Percentiles rank a stretch among this genome's conserved stretches.
These are phyloP conservation scores for Pichia phayaonensis DNA, from an alignment of 805 yeast species.

Conservation along the genomic window DNA sequence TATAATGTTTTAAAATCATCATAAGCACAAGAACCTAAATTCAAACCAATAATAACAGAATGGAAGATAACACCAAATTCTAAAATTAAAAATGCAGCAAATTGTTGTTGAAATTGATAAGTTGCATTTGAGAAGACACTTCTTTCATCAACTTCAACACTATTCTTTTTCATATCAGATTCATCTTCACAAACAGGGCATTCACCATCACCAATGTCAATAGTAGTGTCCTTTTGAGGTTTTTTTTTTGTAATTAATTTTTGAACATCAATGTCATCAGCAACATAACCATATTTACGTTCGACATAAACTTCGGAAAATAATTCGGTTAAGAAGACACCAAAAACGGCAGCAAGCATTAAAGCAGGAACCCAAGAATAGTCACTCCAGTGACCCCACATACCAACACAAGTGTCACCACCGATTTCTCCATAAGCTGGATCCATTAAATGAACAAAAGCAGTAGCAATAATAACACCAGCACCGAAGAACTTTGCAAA, in stretches of 20 bases:
- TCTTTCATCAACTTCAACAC: slow-evolving; percentile 10
- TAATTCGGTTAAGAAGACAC: slow-evolving; percentile 39
- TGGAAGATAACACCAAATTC: slow-evolving; percentile 76
- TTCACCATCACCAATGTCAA: neutral
- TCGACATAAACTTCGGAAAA: slow-evolving; percentile 36
- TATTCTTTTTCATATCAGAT: neutral
- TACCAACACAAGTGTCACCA: slow-evolving; percentile 44
- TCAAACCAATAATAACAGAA: slow-evolving; percentile 69
- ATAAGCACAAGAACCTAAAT: slow-evolving; percentile 60
- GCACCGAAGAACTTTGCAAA: slow-evolving; percentile 67
- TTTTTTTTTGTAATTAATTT: slow-evolving; percentile 21
- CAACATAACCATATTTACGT: slow-evolving; percentile 15
- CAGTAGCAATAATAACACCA: slow-evolving; percentile 76
- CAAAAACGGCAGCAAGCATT: slow-evolving; percentile 37
- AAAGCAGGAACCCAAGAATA: slow-evolving; percentile 48
- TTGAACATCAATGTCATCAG: slow-evolving; percentile 11
- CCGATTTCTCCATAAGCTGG: slow-evolving; percentile 57
- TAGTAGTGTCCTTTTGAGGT: slow-evolving; percentile 20
- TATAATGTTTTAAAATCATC: slow-evolving; percentile 63
- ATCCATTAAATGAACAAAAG: slow-evolving; percentile 61
- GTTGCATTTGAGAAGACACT: slow-evolving; percentile 8
- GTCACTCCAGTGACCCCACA: slow-evolving; percentile 44
- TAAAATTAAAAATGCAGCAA: slow-evolving; percentile 23
- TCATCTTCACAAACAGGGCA: neutral
- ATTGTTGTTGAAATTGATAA: slow-evolving; percentile 11